Evolutionary conservation across 768 basidiomycete species (phyloP), one percentile per base, ranked within the genome.

Genomic region (Mycena capillaripes): DNA sequence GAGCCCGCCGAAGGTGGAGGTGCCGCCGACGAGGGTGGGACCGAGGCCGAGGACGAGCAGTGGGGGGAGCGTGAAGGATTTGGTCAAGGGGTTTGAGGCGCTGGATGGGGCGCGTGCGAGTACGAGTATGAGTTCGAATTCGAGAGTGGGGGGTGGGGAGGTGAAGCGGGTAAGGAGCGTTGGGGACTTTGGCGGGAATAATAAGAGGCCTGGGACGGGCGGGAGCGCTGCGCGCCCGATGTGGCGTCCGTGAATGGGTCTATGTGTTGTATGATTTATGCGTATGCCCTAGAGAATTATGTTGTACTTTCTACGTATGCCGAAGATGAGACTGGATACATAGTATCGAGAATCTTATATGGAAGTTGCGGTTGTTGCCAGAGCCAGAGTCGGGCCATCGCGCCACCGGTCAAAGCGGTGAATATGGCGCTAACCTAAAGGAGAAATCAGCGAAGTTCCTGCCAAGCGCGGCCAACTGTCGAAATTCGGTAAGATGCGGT

Each of bases 41-140:
- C 83, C 83, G 27, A 79, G 83, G 55, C 83, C 83, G n/a, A 82
- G 93, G 68, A 84, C 90, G 76, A 90, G 88, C 69, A 93, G 93
- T 76, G 89, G 88, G 17, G 86, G 87, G 60, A 94, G 92, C 75
- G 94, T 95, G 68, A 93, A 88, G 80, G 93, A 95, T 61, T 79
- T 95, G 64, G 89, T 94, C 61, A 85, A 81, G 78, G 87, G 84
- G 34, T 95, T 90, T 76, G 93, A 95, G 80, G 79, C 75, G 67
- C 53, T 84, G 75, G 82, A 84, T 25, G 80, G 85, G 77, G 77
- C 76, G 57, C 78, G 62, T n/a, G n/a, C n/a, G n/a, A n/a, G n/a
- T n/a, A n/a, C n/a, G n/a, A n/a, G n/a, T n/a, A n/a, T n/a, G n/a
- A n/a, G n/a, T n/a, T n/a, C n/a, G n/a, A n/a, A n/a, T n/a, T n/a